phyloP scores from a whole-genome alignment of 2,329 filamentous ascomycete genomes.

The Drechslera avenae region DNA sequence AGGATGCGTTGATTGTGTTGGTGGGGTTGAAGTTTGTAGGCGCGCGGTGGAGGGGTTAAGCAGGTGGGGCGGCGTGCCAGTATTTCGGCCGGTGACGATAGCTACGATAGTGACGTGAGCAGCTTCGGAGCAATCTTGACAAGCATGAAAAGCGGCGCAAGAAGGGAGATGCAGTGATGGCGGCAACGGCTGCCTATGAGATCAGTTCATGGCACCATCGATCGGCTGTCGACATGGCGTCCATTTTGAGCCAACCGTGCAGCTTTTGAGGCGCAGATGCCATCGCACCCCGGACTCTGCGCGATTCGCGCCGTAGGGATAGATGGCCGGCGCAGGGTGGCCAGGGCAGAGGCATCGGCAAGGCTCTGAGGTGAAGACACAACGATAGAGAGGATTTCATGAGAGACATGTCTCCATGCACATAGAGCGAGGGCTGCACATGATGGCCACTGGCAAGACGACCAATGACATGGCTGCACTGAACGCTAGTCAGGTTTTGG shows the following conservation, averaged over 20 bases:
- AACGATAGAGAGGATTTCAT: not conserved
- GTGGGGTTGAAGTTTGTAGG: slow-evolving; percentile 15
- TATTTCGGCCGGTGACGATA: slow-evolving; percentile 19
- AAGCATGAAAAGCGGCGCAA: not conserved
- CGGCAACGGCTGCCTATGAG: slow-evolving; percentile 8
- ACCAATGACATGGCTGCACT: slow-evolving; percentile 6
- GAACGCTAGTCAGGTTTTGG: not conserved
- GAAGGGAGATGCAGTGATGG: not conserved
- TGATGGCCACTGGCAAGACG: slow-evolving; percentile 7
- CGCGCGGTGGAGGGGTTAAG: slow-evolving; percentile 21
- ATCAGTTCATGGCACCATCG: slow-evolving; percentile 7
- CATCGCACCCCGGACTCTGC: slow-evolving; percentile 9
- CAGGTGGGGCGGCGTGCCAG: slow-evolving; percentile 16
- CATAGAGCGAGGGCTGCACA: slow-evolving; percentile 9
- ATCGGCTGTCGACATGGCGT: slow-evolving; percentile 12
- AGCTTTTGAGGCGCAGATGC: slow-evolving; percentile 13
- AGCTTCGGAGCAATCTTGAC: slow-evolving; percentile 5
- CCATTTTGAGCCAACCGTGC: slow-evolving; percentile 17
- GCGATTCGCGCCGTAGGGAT: slow-evolving; percentile 12
- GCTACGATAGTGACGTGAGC: slow-evolving; percentile 22
- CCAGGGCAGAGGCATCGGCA: not conserved
- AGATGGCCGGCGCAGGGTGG: not conserved
- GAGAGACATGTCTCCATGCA: not conserved
- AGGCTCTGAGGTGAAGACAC: not conserved
- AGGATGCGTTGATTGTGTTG: slow-evolving; percentile 12